phyloP scores from a whole-genome alignment of 441 rosid species.

The Brassica balearica region DNA sequence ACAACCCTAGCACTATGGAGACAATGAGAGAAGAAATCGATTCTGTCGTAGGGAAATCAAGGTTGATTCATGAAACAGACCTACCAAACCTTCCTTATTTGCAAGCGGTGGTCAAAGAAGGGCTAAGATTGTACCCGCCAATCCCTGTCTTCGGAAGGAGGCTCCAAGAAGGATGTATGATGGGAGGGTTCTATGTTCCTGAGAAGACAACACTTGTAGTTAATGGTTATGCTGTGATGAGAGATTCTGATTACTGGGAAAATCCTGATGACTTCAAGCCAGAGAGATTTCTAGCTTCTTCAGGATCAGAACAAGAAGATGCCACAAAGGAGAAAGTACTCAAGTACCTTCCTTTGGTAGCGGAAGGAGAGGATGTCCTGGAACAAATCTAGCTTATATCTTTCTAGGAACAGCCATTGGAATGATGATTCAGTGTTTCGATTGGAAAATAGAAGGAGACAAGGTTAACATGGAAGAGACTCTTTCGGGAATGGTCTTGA shows the following conservation, averaged over 20 bases:
- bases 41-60: not conserved
- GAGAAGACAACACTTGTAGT: constrained; percentile 3
- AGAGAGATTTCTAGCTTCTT: not conserved
- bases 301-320: not conserved
- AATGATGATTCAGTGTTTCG: constrained; percentile 7
- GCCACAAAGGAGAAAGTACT: constrained; percentile 1
- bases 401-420: not conserved
- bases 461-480: constrained; percentile 1
- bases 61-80: not conserved
- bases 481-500: constrained; percentile 2
- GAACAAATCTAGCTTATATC: not conserved
- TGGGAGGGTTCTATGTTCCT: not conserved
- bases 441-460: not conserved
- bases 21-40: not conserved
- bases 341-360: not conserved
- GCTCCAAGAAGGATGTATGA: constrained; percentile 4
- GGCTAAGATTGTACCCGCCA: not conserved
- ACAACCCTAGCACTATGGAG: not conserved
- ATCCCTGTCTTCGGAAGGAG: constrained; percentile 1
- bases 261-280: not conserved
- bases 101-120: not conserved
- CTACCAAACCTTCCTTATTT: not conserved
- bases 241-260: not conserved
- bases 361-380: constrained; percentile 1
- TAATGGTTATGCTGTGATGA: not conserved